These are phyloP conservation scores for Mucor mucedo DNA, from an alignment of 371 early-diverging fungal species.

Conservation along the genomic window DNA sequence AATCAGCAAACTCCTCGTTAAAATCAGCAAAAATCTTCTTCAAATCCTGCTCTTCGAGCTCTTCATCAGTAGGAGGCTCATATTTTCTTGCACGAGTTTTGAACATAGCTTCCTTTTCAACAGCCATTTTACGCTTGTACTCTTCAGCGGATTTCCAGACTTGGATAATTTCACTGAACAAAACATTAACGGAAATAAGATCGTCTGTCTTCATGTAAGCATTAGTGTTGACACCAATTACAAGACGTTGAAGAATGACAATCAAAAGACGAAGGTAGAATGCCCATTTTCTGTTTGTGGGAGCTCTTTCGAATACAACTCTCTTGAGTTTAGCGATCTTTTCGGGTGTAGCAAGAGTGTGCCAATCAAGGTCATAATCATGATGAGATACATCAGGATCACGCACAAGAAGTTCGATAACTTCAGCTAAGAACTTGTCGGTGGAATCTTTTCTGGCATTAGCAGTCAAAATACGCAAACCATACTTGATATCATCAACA, in stretches of 20 bases:
- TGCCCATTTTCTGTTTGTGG: conserved; percentile 60
- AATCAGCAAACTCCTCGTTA: conserved; percentile 61
- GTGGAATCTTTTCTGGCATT: conserved; percentile 32
- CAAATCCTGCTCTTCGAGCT: conserved; percentile 72
- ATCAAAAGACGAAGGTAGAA: conserved; percentile 69
- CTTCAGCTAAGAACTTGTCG: conserved; percentile 41
- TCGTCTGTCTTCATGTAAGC: conserved; percentile 59
- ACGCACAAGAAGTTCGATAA: conserved; percentile 53
- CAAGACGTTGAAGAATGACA: conserved; percentile 62
- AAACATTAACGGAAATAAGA: conserved; percentile 56
- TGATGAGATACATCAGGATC: conserved; percentile 47
- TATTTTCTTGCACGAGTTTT: conserved; percentile 72
- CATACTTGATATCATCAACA: conserved; percentile 80
- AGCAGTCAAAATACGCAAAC: conserved; percentile 65
- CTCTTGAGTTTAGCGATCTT: conserved; percentile 50
- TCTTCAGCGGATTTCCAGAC: conserved; percentile 77
- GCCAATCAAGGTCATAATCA: conserved; percentile 45
- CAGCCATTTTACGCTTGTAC: conserved; percentile 65
- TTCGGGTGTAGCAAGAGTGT: conserved; percentile 51
- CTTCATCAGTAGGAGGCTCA: conserved; percentile 72
- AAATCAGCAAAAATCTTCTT: conserved; percentile 81
- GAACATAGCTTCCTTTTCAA: conserved; percentile 78
- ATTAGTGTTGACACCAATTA: conserved; percentile 55
- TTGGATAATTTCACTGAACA: conserved; percentile 70
- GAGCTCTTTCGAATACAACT: conserved; percentile 59